Evolutionary conservation across 2,329 filamentous ascomycete species (phyloP).

Genomic region (Talaromyces sp.): DNA sequence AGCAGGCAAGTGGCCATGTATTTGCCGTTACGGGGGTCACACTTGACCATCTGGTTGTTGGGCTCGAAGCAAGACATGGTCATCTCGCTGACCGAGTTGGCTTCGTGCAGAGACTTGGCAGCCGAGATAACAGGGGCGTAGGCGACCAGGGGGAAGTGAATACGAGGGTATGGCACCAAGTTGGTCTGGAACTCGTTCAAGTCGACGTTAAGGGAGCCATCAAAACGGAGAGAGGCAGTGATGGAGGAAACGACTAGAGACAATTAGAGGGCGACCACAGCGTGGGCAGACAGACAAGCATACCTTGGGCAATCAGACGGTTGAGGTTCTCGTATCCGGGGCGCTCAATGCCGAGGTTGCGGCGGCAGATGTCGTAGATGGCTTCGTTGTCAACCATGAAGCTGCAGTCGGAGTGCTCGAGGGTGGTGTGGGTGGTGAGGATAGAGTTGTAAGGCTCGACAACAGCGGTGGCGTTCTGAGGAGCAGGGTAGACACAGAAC

Average conservation of each 20-base stretch:
- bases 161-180: constrained; percentile 95
- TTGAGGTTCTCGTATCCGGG: constrained; percentile 99
- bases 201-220: constrained; percentile 98
- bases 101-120: constrained; percentile 93
- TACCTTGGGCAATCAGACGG: constrained; percentile 83
- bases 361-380: constrained; percentile 98
- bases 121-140: constrained; percentile 93
- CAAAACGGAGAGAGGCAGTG: constrained; percentile 95
- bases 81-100: constrained; percentile 97
- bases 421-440: constrained; percentile 95
- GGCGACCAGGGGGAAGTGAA: constrained; percentile 97
- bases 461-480: constrained; percentile 92
- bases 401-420: constrained; percentile 98
- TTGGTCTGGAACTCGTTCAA: constrained; percentile 99
- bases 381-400: constrained; percentile 99
- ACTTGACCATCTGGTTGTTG: constrained; percentile 99
- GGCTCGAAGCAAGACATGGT: constrained; percentile 99
- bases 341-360: constrained; percentile 93
- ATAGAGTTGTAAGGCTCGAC: constrained; percentile 99
- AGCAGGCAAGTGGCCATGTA: constrained; percentile 99
- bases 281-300: constrained; percentile 1
- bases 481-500: constrained; percentile 98
- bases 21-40: constrained; percentile 96
- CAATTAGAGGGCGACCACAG: constrained; percentile 40
- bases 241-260: constrained; percentile 85